phyloP scores from a whole-genome alignment of 768 basidiomycete species.

The Lactarius psammicola region DNA sequence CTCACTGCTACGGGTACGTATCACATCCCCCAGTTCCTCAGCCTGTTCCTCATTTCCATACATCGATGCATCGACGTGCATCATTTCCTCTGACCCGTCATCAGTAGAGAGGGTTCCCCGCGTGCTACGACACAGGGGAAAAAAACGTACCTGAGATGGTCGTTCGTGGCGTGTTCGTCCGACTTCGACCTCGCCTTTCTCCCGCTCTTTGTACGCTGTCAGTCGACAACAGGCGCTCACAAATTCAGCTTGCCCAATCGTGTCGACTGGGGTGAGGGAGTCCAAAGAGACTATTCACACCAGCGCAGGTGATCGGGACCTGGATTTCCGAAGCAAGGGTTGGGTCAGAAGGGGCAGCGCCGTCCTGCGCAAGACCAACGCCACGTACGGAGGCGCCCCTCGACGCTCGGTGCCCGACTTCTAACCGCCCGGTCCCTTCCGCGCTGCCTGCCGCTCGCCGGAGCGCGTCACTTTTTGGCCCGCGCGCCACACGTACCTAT shows the following conservation, averaged over 20 bases:
- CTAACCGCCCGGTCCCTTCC: neutral
- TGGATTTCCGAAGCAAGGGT: slow-evolving; percentile 93
- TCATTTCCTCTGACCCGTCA: neutral
- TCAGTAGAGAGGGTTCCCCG: neutral
- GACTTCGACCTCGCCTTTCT: neutral
- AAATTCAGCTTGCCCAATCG: no score
- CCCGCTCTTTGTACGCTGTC: neutral
- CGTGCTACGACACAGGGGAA: neutral
- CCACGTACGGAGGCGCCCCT: neutral
- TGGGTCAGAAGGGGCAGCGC: no score
- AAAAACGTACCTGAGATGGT: neutral
- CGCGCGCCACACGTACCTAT: no score
- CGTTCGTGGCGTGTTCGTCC: neutral
- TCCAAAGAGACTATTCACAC: slow-evolving; percentile 90
- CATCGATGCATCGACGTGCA: no score
- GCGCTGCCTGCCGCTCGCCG: neutral
- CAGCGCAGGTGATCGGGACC: slow-evolving; percentile 98
- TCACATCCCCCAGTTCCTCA: neutral
- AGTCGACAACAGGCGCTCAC: no score
- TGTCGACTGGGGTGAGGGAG: no score
- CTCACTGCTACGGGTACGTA: neutral
- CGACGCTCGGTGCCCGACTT: neutral
- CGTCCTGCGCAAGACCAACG: neutral
- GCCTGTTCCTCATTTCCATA: neutral
- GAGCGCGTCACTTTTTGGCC: no score